Percentiles rank a stretch among this genome's conserved stretches.
These are phyloP conservation scores for Taiozyma sp. DNA, from an alignment of 1,139 yeast species.

Conservation along the genomic window DNA sequence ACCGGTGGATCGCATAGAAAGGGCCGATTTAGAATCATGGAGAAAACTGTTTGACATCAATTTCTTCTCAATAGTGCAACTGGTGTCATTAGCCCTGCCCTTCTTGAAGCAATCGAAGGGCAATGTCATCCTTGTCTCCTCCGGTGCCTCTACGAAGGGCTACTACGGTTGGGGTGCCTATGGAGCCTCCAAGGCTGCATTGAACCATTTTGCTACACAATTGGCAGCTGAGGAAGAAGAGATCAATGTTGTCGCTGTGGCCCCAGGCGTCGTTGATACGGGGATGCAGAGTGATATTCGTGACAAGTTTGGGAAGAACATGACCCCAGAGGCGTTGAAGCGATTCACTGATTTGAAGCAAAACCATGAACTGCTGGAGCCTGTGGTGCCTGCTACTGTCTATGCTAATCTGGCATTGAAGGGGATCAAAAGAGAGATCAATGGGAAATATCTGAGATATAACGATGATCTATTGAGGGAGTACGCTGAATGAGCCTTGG, in stretches of 20 bases:
- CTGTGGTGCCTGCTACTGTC: slow-evolving; percentile 66
- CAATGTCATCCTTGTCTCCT: slow-evolving; percentile 67
- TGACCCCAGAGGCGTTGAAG: slow-evolving; percentile 53
- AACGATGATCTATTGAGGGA: slow-evolving; percentile 37
- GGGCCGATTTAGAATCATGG: slow-evolving; percentile 48
- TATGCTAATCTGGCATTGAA: slow-evolving; percentile 59
- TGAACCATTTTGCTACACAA: slow-evolving; percentile 67
- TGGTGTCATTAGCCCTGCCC: slow-evolving; percentile 57
- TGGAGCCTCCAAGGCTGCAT: slow-evolving; percentile 86
- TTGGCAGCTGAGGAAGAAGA: slow-evolving; percentile 64
- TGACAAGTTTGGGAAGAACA: slow-evolving; percentile 46
- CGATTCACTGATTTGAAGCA: slow-evolving; percentile 58
- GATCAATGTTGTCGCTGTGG: slow-evolving; percentile 61
- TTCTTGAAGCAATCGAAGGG: slow-evolving; percentile 55
- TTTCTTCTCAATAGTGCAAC: slow-evolving; percentile 67
- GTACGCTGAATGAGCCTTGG: background rate
- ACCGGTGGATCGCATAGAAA: slow-evolving; percentile 62
- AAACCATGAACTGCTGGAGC: slow-evolving; percentile 51
- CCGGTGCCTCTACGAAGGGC: slow-evolving; percentile 71
- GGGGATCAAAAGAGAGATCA: slow-evolving; percentile 50
- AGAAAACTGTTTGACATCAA: slow-evolving; percentile 66
- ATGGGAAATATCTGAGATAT: slow-evolving; percentile 64
- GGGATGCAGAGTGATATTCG: slow-evolving; percentile 80
- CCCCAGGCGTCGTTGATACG: slow-evolving; percentile 94
- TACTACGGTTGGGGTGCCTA: slow-evolving; percentile 85